Conservation (phyloP, 148 eudicot genomes). For the Silene conica region DNA sequence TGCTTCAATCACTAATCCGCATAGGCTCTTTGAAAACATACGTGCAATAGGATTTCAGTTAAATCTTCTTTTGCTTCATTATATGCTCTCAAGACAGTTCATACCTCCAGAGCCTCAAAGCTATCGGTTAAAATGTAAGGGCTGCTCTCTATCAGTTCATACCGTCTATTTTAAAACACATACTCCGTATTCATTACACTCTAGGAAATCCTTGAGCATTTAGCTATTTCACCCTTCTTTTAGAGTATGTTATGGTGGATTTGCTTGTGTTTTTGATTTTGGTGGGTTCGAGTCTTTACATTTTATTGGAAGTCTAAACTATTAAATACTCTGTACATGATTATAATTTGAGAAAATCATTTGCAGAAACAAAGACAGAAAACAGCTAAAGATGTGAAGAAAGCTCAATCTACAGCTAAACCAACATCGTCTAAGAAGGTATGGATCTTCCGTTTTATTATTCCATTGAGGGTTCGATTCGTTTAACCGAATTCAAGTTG, state of each 20-base stretch:
- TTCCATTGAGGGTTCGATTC: background rate
- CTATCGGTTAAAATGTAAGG: conserved; percentile 18
- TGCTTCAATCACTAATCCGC: background rate
- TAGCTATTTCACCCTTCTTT: background rate
- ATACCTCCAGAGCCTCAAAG: conserved; percentile 9
- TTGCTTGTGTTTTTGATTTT: background rate
- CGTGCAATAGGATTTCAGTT: background rate
- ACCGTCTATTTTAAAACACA: conserved; percentile 3
- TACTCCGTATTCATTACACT: background rate
- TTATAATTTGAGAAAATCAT: background rate
- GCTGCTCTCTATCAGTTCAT: background rate
- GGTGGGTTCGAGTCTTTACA: background rate
- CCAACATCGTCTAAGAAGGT: conserved; percentile 20
- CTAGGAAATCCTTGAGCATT: background rate
- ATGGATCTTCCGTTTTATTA: background rate
- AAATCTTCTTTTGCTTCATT: conserved; percentile 9
- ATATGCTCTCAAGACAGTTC: conserved; percentile 6
- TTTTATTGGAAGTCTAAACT: background rate
- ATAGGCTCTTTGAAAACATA: background rate
- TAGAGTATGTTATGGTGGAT: background rate
- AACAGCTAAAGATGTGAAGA: conserved; percentile 18
- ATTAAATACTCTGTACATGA: background rate
- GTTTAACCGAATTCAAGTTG: background rate
- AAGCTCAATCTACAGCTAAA: conserved; percentile 15
- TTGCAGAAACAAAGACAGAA: conserved; percentile 22